Evolutionary conservation across 2,329 filamentous ascomycete species (phyloP).

Genomic region (Penicillium sp.): DNA sequence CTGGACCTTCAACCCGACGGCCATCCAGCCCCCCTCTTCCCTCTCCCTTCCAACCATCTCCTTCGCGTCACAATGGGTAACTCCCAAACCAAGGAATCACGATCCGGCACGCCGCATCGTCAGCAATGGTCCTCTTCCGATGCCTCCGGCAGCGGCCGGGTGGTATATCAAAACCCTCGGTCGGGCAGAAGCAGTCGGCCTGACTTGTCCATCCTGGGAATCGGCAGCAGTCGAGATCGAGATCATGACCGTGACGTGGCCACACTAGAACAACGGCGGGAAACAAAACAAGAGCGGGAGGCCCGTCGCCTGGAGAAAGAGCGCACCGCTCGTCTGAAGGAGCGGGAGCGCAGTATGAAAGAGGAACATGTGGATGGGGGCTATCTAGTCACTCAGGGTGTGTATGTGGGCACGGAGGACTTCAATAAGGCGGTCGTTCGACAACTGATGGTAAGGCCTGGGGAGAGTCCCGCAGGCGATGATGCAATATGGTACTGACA

Average conservation of each 20-base stretch:
- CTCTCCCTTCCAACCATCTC: background rate
- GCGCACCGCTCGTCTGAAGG: conserved; percentile 71
- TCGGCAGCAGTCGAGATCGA: conserved; percentile 47
- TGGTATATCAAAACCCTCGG: conserved; percentile 42
- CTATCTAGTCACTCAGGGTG: conserved; percentile 89
- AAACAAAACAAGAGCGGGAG: conserved; percentile 90
- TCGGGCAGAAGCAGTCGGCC: conserved; percentile 57
- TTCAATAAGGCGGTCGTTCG: conserved; percentile 87
- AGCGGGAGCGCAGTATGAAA: conserved; percentile 84
- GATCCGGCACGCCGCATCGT: conserved; percentile 34
- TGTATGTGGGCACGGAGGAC: conserved; percentile 90
- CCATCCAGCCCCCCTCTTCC: background rate
- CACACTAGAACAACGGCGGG: conserved; percentile 65
- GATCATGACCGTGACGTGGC: conserved; percentile 52
- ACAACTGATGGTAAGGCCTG: conserved; percentile 76
- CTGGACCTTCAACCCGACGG: background rate
- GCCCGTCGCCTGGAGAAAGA: conserved; percentile 83
- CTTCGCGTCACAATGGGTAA: conserved; percentile 44
- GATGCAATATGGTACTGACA: conserved; percentile 22
- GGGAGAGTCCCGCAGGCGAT: background rate
- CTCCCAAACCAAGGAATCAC: conserved; percentile 50
- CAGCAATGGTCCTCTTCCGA: conserved; percentile 35
- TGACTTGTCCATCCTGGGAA: conserved; percentile 62
- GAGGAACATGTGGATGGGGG: conserved; percentile 95
- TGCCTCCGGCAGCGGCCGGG: conserved; percentile 29